Evolutionary conservation across 306 rosid genomes (phyloP).

Genomic region (Luffa aegyptiaca): DNA sequence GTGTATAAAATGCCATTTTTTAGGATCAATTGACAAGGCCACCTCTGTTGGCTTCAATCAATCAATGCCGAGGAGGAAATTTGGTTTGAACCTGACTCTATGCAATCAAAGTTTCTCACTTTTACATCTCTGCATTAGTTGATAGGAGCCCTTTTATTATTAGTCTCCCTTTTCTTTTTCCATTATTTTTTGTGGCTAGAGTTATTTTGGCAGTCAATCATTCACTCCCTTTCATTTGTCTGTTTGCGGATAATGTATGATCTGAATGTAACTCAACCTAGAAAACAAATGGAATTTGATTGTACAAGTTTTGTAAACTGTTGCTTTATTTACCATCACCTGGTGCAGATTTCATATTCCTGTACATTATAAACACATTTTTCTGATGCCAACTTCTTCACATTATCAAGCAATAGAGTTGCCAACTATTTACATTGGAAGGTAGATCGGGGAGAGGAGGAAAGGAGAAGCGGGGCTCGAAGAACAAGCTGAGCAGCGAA

Average conservation of each 20-base stretch:
- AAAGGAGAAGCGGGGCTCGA: constrained; percentile 10
- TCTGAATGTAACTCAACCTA: not conserved
- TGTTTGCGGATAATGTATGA: not conserved
- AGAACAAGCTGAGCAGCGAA: not conserved
- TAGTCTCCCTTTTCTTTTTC: not conserved
- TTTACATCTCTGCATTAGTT: not conserved
- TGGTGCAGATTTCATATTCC: not conserved
- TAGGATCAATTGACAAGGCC: not conserved
- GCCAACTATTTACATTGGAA: not conserved
- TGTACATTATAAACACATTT: not conserved
- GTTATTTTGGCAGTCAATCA: not conserved
- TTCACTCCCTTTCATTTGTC: not conserved
- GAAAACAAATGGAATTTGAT: not conserved
- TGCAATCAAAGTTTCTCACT: not conserved
- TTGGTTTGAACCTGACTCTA: not conserved
- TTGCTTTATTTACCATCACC: not conserved
- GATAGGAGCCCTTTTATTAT: not conserved
- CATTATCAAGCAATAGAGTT: not conserved
- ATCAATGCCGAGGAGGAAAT: not conserved
- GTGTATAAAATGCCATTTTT: not conserved
- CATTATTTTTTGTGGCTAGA: constrained; percentile 1
- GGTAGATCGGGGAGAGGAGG: not conserved
- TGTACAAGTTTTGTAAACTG: not conserved
- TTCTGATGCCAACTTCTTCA: not conserved
- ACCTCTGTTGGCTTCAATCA: not conserved